Evolutionary conservation across 306 rosid genomes (phyloP).

Genomic region (Gleditsia sinensis): DNA sequence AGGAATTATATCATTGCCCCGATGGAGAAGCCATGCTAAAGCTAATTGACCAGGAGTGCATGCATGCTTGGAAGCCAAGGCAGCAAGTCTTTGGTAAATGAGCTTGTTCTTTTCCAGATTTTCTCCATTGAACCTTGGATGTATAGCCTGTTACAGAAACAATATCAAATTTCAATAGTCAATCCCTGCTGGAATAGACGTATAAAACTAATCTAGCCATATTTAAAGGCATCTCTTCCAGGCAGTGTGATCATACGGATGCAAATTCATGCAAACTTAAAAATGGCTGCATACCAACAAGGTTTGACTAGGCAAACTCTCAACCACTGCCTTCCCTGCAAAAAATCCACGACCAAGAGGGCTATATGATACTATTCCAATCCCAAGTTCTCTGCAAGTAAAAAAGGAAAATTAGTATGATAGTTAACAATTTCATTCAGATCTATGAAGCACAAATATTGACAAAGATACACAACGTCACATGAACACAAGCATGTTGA

Average conservation of each 20-base stretch:
- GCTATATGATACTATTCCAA: slow-evolving; percentile 71
- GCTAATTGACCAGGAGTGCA: slow-evolving; percentile 71
- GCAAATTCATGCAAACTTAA: slow-evolving; percentile 13
- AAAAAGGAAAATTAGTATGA: slow-evolving; percentile 7
- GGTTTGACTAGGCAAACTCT: slow-evolving; percentile 58
- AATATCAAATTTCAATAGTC: slow-evolving; percentile 20
- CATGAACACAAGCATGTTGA: too few relatives aligned
- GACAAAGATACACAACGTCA: too few relatives aligned
- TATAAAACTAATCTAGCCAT: neutral
- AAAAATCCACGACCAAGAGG: slow-evolving; percentile 81
- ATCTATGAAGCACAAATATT: too few relatives aligned
- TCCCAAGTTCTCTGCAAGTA: slow-evolving; percentile 63
- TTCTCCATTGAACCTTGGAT: slow-evolving; percentile 69
- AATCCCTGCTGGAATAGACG: neutral
- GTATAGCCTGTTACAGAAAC: slow-evolving; percentile 42
- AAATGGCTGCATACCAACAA: slow-evolving; percentile 47
- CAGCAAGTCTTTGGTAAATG: slow-evolving; percentile 48
- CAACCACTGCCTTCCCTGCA: slow-evolving; percentile 69
- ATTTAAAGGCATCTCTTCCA: neutral
- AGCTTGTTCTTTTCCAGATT: slow-evolving; percentile 70
- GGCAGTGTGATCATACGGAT: neutral
- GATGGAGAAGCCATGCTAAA: slow-evolving; percentile 76
- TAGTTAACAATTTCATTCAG: neutral
- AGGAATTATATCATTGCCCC: slow-evolving; percentile 63
- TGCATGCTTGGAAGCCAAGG: slow-evolving; percentile 52